Evolutionary conservation across 345 rosid species (phyloP), one percentile per base, ranked within the genome.

Genomic region (Ceriops zippeliana): DNA sequence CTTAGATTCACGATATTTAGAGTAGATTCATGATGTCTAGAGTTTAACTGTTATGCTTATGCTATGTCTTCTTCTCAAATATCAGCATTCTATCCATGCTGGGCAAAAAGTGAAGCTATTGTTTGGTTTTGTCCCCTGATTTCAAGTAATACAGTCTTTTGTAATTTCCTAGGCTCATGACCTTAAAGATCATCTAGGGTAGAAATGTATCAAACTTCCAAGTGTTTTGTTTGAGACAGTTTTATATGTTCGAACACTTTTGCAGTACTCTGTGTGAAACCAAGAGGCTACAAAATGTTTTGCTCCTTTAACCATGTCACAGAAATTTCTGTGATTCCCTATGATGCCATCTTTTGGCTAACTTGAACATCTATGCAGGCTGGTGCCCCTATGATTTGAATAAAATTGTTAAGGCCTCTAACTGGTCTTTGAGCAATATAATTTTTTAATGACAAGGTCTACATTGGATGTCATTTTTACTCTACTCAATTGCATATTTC

Each of bases 21-120:
- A 56, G 62, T 60, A 34, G 32, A n/a, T 16, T 24, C 53, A 47
- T 57, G 11, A 70, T 56, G 30, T 52, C 32, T 30, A 63, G 68
- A 56, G 62, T 60, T 53, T 38, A 5, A 27, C 19, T 70, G 51
- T 24, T 2, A 30, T 35, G 21, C 20, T 56, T 51, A 26, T 19
- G 17, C 26, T 69, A 27, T 17, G 11, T 71, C 68, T 9, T 21
- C 38, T 27, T 20, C 62, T 37, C 46, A 26, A 54, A 19, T 53
- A 21, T 30, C 7, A 5, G 10, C 52, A 38, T 22, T 38, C 21
- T 28, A 38, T 10, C 42, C 19, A 30, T 70, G 38, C 28, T 63
- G 52, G 68, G 16, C 63, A 26, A 46, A 56, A 56, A 24, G 5
- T 22, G 34, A 42, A 56, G 63, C 26, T 15, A 27, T 61, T 27